A percentile compares a stretch with the other conserved stretches of the same genome.
Evolutionary conservation across 2,329 filamentous ascomycete genomes (phyloP).

Genomic region (Penicillium thymicola): DNA sequence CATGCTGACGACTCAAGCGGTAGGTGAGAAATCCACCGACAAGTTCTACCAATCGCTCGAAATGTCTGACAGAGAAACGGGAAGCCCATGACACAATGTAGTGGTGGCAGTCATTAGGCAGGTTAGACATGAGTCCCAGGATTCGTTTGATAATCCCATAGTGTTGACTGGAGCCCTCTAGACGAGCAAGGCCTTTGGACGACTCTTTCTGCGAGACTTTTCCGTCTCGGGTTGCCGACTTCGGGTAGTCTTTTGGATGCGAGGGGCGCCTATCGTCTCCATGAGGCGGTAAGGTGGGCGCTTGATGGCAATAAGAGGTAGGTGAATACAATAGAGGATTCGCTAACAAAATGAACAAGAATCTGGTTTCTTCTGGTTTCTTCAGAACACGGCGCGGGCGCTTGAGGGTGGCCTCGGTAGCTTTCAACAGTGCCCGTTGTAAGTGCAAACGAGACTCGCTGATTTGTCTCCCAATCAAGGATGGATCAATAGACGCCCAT

Average conservation of each 20-base stretch:
- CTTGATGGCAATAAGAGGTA: slow-evolving; percentile 15
- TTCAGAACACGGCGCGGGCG: slow-evolving; percentile 68
- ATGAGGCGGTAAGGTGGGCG: slow-evolving; percentile 17
- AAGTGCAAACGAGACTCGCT: slow-evolving; percentile 65
- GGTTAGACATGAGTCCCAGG: slow-evolving; percentile 73
- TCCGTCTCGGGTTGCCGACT: slow-evolving; percentile 17
- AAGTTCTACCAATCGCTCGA: slow-evolving; percentile 72
- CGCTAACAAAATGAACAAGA: slow-evolving; percentile 71
- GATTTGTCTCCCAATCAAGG: slow-evolving; percentile 52
- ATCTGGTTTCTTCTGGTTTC: slow-evolving; percentile 68
- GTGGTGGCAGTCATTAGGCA: slow-evolving; percentile 71
- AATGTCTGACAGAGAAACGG: slow-evolving; percentile 63
- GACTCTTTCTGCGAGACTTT: slow-evolving; percentile 17
- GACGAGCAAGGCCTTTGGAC: slow-evolving; percentile 25
- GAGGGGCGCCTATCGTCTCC: slow-evolving; percentile 30
- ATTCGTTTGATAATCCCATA: slow-evolving; percentile 83
- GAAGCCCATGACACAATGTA: slow-evolving; percentile 77
- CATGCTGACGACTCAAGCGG: slow-evolving; percentile 67
- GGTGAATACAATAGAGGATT: slow-evolving; percentile 70
- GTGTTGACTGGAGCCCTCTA: slow-evolving; percentile 60
- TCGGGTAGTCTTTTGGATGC: slow-evolving; percentile 22
- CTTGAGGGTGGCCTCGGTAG: slow-evolving; percentile 74
- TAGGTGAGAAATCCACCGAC: slow-evolving; percentile 77
- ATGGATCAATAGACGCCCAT: slow-evolving; percentile 44
- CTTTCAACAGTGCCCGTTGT: slow-evolving; percentile 69